These are phyloP conservation scores for Entophlyctis luteolus DNA, from an alignment of 192 early-diverging fungal genomes.

Conservation along the genomic window DNA sequence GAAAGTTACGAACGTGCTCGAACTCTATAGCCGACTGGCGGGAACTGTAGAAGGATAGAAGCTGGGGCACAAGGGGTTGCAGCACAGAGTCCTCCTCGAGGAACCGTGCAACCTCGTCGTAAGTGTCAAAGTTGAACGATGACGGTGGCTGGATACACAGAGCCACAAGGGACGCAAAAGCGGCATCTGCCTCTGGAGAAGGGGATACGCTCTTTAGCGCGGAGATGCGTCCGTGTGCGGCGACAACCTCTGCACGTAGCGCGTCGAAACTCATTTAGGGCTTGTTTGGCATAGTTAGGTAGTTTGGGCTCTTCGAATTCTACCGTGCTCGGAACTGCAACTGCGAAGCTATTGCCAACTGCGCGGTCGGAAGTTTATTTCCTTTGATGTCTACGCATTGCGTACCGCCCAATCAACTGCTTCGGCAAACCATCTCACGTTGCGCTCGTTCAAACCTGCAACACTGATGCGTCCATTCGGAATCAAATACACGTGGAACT, in stretches of 20 bases:
- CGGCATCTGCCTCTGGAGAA: not conserved
- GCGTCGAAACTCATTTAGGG: too few species aligned
- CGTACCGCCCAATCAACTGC: conserved; percentile 89
- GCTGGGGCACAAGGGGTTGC: not conserved
- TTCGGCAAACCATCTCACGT: conserved; percentile 84
- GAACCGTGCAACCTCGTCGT: not conserved
- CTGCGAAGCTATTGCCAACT: too few species aligned
- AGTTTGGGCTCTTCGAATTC: too few species aligned
- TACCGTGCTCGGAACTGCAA: too few species aligned
- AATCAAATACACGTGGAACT: conserved; percentile 92
- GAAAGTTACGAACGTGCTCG: not conserved
- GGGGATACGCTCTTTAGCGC: not conserved
- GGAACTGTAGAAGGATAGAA: not conserved
- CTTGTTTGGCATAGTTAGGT: too few species aligned
- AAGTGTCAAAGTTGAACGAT: not conserved
- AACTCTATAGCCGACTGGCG: not conserved
- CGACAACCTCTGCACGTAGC: not conserved
- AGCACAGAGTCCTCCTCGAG: not conserved
- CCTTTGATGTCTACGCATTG: conserved; percentile 33
- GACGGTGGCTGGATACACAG: not conserved
- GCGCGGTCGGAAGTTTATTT: not conserved
- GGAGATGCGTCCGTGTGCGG: not conserved
- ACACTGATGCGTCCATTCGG: conserved; percentile 91
- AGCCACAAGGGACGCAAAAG: not conserved
- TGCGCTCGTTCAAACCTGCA: conserved; percentile 84